phyloP scores from a whole-genome alignment of 225 moss, liverwort and hornwort species.

The Rhytidiadelphus loreus region DNA sequence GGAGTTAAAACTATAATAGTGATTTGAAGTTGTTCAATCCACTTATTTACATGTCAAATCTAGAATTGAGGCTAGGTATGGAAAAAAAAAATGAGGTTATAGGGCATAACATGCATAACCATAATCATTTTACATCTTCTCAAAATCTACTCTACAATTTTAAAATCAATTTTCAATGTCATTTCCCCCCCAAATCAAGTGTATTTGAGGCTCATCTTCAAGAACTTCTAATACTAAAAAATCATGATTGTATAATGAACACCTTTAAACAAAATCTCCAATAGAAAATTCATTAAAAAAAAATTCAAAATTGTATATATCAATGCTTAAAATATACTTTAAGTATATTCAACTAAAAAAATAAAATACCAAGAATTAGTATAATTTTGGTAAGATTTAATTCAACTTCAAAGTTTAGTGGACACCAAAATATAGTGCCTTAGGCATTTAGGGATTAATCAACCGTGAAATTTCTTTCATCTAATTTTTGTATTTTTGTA shows the following conservation, averaged over 20 bases:
- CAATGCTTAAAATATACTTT: neutral
- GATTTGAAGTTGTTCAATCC: neutral
- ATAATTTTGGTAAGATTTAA: neutral
- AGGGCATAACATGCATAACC: no score
- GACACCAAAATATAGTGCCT: neutral
- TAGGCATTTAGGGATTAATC: neutral
- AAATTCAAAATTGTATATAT: neutral
- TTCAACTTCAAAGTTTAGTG: neutral
- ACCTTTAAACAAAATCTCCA: neutral
- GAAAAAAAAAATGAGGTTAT: neutral
- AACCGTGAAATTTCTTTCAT: neutral
- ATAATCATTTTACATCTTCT: neutral
- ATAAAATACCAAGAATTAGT: no score
- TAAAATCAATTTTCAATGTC: neutral
- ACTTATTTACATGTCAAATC: neutral
- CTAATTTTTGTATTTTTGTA: neutral
- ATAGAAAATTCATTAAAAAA: neutral
- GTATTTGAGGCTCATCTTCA: neutral
- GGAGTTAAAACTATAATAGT: neutral
- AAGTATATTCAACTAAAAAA: neutral
- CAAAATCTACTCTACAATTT: neutral
- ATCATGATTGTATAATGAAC: neutral
- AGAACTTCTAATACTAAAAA: neutral
- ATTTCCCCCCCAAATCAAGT: neutral
- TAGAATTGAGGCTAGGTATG: neutral